Evolutionary conservation across 352 stramenopile genomes (phyloP).

Genomic region (Globisporangium okanoganense): DNA sequence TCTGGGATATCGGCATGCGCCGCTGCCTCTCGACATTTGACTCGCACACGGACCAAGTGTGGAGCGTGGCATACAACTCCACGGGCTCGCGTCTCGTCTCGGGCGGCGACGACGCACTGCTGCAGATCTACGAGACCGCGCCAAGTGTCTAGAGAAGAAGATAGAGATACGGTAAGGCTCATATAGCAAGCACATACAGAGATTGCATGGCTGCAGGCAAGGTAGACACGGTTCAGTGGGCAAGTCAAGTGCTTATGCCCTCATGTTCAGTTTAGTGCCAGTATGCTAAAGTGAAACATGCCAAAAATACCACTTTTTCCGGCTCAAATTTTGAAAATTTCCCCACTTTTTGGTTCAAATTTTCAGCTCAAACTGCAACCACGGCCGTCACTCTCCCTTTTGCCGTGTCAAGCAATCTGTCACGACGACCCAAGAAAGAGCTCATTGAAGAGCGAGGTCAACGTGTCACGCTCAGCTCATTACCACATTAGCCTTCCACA

Average conservation of each 20-base stretch:
- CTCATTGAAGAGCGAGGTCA: not conserved
- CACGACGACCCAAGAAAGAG: not conserved
- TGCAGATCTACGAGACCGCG: slow-evolving; percentile 88
- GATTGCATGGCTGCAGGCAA: not conserved
- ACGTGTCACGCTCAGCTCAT: not conserved
- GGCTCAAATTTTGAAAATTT: too few species aligned
- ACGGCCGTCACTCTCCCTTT: not conserved
- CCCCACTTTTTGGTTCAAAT: too few species aligned
- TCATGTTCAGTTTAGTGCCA: not conserved
- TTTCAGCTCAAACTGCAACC: not conserved
- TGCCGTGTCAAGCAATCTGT: not conserved
- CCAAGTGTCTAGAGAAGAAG: slow-evolving; percentile 21
- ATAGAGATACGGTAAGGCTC: not conserved
- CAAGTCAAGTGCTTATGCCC: not conserved
- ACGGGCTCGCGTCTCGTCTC: slow-evolving; percentile 83
- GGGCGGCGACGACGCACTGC: slow-evolving; percentile 82
- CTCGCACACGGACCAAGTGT: slow-evolving; percentile 89
- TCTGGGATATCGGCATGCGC: slow-evolving; percentile 88
- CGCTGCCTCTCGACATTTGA: slow-evolving; percentile 90
- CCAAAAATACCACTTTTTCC: too few species aligned
- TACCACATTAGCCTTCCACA: not conserved
- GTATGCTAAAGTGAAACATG: too few species aligned
- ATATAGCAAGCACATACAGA: not conserved
- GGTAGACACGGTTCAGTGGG: not conserved
- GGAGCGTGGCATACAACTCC: slow-evolving; percentile 89